Conservation (phyloP, 2,329 filamentous ascomycete species). For the Didymella sp. region DNA sequence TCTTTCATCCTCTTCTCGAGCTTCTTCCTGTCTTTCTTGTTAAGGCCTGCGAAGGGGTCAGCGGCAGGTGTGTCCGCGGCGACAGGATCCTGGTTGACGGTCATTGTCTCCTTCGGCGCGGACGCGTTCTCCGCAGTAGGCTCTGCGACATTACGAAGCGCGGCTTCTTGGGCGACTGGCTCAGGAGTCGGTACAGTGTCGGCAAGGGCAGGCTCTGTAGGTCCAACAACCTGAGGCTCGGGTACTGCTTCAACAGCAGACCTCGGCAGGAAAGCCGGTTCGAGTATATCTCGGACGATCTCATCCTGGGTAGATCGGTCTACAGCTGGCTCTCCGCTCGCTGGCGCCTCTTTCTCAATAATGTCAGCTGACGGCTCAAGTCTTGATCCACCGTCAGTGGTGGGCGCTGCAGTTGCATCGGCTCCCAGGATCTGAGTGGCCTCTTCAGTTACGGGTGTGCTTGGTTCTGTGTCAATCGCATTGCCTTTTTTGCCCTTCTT, state of each 20-base stretch:
- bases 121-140: background rate
- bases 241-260: background rate
- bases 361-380: slow-evolving; percentile 3
- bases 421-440: background rate
- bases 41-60: slow-evolving; percentile 39
- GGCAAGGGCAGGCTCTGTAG: background rate
- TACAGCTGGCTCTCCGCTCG: background rate
- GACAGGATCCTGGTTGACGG: background rate
- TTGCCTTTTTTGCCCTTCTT: slow-evolving; percentile 34
- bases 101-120: background rate
- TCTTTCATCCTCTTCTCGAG: slow-evolving; percentile 24
- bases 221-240: background rate
- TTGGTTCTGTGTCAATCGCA: slow-evolving; percentile 18
- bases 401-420: background rate
- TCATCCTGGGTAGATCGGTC: background rate
- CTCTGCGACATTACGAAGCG: background rate
- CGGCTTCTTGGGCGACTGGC: background rate
- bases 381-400: background rate
- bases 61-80: background rate
- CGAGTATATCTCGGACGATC: slow-evolving; percentile 1
- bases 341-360: background rate
- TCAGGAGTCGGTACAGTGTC: background rate
- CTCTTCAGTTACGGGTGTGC: slow-evolving; percentile 18
- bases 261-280: background rate
- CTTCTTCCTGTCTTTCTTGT: slow-evolving; percentile 36